These are phyloP conservation scores for Agarophyton chilense DNA, from an alignment of 23 red algal species.

Conservation along the genomic window DNA sequence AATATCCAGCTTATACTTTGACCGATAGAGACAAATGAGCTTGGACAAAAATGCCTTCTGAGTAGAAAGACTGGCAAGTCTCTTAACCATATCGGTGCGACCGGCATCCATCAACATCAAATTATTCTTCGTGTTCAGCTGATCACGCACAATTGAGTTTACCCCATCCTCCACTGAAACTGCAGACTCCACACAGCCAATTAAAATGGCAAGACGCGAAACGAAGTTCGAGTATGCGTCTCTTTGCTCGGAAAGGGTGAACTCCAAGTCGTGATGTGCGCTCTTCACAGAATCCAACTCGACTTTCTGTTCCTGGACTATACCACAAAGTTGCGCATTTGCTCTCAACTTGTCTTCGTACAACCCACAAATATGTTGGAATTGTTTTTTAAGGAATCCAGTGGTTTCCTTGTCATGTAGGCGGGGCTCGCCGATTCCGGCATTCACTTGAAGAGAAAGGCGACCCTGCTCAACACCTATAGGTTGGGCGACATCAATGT, in stretches of 20 bases:
- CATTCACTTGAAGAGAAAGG: neutral
- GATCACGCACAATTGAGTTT: slow-evolving; percentile 26
- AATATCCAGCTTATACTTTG: slow-evolving; percentile 58
- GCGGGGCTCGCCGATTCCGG: neutral
- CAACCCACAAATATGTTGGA: slow-evolving; percentile 26
- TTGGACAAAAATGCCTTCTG: slow-evolving; percentile 55
- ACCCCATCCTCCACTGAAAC: slow-evolving; percentile 48
- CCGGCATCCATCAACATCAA: neutral
- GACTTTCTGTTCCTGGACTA: slow-evolving; percentile 44
- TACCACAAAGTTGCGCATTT: slow-evolving; percentile 53
- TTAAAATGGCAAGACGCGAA: slow-evolving; percentile 16
- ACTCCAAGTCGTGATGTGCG: slow-evolving; percentile 5
- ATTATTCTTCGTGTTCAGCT: neutral
- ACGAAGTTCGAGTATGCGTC: slow-evolving; percentile 16
- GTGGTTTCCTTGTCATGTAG: slow-evolving; percentile 27
- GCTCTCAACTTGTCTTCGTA: slow-evolving; percentile 54
- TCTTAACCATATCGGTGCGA: neutral
- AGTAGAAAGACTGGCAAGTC: slow-evolving; percentile 1
- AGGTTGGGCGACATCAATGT: slow-evolving; percentile 23
- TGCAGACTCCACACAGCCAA: slow-evolving; percentile 17
- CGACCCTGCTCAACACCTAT: neutral
- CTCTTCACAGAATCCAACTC: slow-evolving; percentile 35
- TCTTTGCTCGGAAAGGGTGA: slow-evolving; percentile 11
- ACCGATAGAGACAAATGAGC: slow-evolving; percentile 47
- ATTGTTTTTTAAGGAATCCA: slow-evolving; percentile 55